Conservation (phyloP, 2,329 filamentous ascomycete genomes). For the Scorias spongiosa region DNA sequence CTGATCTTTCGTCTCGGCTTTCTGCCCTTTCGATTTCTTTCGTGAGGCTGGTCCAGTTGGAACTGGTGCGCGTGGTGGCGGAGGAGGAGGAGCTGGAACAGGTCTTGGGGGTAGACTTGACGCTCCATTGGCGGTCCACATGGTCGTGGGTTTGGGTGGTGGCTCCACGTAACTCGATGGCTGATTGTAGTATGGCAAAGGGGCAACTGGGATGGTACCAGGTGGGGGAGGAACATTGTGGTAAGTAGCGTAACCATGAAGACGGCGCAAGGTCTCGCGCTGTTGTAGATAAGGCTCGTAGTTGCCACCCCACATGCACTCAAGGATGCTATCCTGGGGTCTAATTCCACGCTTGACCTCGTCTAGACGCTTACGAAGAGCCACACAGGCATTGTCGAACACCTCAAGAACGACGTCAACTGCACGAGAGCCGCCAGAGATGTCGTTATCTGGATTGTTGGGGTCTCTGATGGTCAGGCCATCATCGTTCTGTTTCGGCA, state of each 20-base stretch:
- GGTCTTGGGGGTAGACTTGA: too few species aligned
- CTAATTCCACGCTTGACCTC: constrained; percentile 25
- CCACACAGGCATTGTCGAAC: constrained; percentile 51
- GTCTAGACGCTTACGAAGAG: constrained; percentile 27
- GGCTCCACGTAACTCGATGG: too few species aligned
- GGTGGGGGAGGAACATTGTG: background rate
- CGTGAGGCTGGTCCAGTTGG: background rate
- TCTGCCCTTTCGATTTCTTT: background rate
- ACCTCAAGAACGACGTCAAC: constrained; percentile 50
- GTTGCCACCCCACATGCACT: constrained; percentile 58
- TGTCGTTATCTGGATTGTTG: constrained; percentile 72
- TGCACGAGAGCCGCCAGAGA: constrained; percentile 69
- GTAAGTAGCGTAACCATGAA: background rate
- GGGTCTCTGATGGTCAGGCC: constrained; percentile 84
- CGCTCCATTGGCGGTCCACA: too few species aligned
- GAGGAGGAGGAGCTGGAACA: background rate
- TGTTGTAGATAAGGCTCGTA: constrained; percentile 61
- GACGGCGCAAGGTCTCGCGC: constrained; percentile 40
- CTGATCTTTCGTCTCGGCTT: too few species aligned
- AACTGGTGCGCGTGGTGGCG: background rate
- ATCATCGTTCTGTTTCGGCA: constrained; percentile 37
- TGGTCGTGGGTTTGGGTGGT: too few species aligned
- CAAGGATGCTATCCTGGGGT: constrained; percentile 45
- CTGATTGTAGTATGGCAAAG: too few species aligned
- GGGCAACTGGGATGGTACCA: background rate